Percentiles rank a stretch among this genome's conserved stretches.
Conservation (phyloP, 2,329 filamentous ascomycete species). For the Pseudocercospora macadamiae region DNA sequence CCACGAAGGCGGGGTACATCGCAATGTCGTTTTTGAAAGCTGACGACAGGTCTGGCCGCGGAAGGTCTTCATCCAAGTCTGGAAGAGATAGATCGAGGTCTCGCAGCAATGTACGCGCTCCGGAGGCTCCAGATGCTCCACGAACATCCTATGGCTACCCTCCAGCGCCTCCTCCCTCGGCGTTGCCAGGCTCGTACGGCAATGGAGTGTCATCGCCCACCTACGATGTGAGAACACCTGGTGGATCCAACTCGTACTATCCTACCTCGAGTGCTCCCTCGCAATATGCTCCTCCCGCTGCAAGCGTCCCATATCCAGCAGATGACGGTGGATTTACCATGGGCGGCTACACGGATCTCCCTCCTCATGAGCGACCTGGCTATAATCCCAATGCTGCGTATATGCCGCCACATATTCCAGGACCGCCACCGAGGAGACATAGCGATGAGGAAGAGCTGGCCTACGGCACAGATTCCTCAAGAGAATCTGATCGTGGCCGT, state of each 20-base stretch:
- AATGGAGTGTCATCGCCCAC: constrained; percentile 34
- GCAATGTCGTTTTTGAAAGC: constrained; percentile 39
- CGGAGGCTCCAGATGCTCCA: constrained; percentile 35
- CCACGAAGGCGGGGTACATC: background rate
- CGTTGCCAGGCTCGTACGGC: constrained; percentile 28
- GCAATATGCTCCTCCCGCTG: constrained; percentile 21
- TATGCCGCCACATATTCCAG: constrained; percentile 18
- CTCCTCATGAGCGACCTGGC: constrained; percentile 48
- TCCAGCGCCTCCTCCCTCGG: constrained; percentile 14
- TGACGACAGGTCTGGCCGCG: constrained; percentile 45
- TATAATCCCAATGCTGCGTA: constrained; percentile 32
- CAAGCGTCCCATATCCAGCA: constrained; percentile 32
- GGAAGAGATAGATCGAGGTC: constrained; percentile 41
- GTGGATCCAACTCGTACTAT: constrained; percentile 21
- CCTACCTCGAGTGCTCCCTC: constrained; percentile 15
- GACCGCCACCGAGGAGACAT: constrained; percentile 5
- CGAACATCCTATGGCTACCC: constrained; percentile 27
- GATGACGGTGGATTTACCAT: constrained; percentile 43
- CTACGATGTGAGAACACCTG: constrained; percentile 46
- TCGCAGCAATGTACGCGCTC: constrained; percentile 43
- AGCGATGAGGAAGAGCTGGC: constrained; percentile 38
- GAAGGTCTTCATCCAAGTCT: constrained; percentile 48
- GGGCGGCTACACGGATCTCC: constrained; percentile 49
- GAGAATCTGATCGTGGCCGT: constrained; percentile 12
- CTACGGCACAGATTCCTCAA: constrained; percentile 32